These are phyloP conservation scores for Tricholoma sp. DNA, from an alignment of 768 basidiomycete species.

Conservation along the genomic window DNA sequence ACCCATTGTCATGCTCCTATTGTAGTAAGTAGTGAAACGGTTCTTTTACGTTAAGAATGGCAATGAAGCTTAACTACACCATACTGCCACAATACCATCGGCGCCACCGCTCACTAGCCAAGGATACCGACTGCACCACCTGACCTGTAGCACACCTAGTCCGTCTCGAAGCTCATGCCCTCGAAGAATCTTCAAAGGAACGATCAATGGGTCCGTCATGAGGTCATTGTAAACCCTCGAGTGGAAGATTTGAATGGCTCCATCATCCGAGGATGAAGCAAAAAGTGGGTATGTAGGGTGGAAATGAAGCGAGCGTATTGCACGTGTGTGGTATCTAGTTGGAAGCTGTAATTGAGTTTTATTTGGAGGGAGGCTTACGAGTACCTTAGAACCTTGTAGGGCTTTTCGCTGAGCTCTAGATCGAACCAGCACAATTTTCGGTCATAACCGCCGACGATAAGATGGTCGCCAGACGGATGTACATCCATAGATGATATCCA, in stretches of 20 bases:
- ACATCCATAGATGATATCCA: slow-evolving; percentile 99
- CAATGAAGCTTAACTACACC: slow-evolving; percentile 60
- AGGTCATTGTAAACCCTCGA: slow-evolving; percentile 90
- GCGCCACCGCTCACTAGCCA: slow-evolving; percentile 94
- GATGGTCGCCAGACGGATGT: slow-evolving; percentile 92
- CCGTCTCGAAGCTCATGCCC: slow-evolving; percentile 86
- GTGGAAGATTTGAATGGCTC: slow-evolving; percentile 96
- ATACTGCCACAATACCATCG: slow-evolving; percentile 82
- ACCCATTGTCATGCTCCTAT: neutral
- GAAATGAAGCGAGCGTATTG: slow-evolving; percentile 90
- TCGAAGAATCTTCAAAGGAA: slow-evolving; percentile 91
- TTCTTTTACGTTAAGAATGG: neutral
- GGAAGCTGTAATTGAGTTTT: neutral
- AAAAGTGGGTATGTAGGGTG: slow-evolving; percentile 95
- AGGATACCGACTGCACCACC: slow-evolving; percentile 85
- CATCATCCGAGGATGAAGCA: slow-evolving; percentile 95
- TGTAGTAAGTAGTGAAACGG: neutral
- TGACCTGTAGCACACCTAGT: slow-evolving; percentile 85
- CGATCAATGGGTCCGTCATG: slow-evolving; percentile 96
- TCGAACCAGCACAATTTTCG: slow-evolving; percentile 99
- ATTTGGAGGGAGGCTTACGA: slow-evolving; percentile 15
- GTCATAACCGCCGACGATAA: slow-evolving; percentile 97
- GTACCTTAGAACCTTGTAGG: slow-evolving; percentile 92
- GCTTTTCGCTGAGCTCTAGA: slow-evolving; percentile 92
- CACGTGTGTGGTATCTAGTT: slow-evolving; percentile 84